Conservation (phyloP, 2,329 filamentous ascomycete species). For the Lasiodiplodia citricola region DNA sequence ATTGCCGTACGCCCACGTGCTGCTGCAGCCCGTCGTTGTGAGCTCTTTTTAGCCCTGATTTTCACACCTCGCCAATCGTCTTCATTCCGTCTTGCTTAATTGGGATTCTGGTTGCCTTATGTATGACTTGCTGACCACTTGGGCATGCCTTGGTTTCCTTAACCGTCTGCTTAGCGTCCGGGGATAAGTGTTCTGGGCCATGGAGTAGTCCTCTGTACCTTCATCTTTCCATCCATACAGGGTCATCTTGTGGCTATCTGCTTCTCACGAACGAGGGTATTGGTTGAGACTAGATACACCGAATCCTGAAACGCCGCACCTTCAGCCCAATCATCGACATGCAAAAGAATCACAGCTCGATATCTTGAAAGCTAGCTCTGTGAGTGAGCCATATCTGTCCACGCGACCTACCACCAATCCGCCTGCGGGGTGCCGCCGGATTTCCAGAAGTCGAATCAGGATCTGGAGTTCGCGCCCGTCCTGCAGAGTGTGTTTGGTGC, state of each 20-base stretch:
- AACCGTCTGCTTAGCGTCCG: neutral
- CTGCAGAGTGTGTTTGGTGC: neutral
- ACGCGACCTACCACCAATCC: slow-evolving; percentile 2
- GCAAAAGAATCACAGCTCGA: neutral
- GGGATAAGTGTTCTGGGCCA: neutral
- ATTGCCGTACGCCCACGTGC: neutral
- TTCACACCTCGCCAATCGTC: neutral
- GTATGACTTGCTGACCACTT: neutral
- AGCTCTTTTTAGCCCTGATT: neutral
- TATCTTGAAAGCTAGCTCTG: neutral
- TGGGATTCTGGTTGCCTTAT: neutral
- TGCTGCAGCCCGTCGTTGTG: neutral
- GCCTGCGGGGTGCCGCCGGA: neutral
- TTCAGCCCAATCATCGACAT: neutral
- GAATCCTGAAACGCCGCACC: neutral
- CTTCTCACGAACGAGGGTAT: too few relatives aligned
- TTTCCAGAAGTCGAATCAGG: neutral
- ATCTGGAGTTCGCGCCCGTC: neutral
- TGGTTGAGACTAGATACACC: too few relatives aligned
- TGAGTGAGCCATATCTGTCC: neutral
- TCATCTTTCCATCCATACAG: neutral
- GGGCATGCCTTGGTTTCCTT: neutral
- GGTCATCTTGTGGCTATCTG: neutral
- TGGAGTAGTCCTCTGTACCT: neutral
- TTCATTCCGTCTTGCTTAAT: neutral